phyloP scores from a whole-genome alignment of 2,329 filamentous ascomycete species.

The Aspergillus caelatus region DNA sequence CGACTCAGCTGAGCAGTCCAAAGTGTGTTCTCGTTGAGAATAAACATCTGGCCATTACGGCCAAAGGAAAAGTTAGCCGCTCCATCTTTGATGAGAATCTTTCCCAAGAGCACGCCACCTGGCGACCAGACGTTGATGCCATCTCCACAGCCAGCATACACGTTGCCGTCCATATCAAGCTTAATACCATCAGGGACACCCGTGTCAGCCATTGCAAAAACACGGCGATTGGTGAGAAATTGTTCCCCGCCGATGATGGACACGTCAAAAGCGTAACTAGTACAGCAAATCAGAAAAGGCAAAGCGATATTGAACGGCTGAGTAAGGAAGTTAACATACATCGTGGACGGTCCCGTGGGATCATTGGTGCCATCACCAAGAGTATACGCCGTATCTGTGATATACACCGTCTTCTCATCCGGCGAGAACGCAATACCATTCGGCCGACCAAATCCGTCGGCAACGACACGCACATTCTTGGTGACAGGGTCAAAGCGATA shows the following conservation, averaged over 20 bases:
- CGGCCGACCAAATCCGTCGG: slow-evolving; percentile 42
- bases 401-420: slow-evolving; percentile 43
- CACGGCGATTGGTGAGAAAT: slow-evolving; percentile 52
- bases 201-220: slow-evolving; percentile 55
- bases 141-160: slow-evolving; percentile 59
- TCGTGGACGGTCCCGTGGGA: slow-evolving; percentile 24
- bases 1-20: slow-evolving; percentile 46
- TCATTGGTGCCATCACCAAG: slow-evolving; percentile 26
- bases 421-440: slow-evolving; percentile 48
- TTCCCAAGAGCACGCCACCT: slow-evolving; percentile 55
- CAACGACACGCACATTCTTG: slow-evolving; percentile 40
- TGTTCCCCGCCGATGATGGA: slow-evolving; percentile 33
- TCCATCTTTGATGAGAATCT: slow-evolving; percentile 56
- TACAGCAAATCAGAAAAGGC: not conserved
- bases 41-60: slow-evolving; percentile 37
- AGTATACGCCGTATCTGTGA: slow-evolving; percentile 43
- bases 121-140: slow-evolving; percentile 59
- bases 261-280: slow-evolving; percentile 55
- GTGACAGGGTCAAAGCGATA: slow-evolving; percentile 46
- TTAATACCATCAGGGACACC: slow-evolving; percentile 54
- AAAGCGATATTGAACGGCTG: not conserved
- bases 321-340: slow-evolving; percentile 26
- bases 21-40: slow-evolving; percentile 47
- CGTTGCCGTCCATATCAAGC: slow-evolving; percentile 57
- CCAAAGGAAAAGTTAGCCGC: slow-evolving; percentile 56